These are phyloP conservation scores for Acrocalymma vagum DNA, from an alignment of 2,329 filamentous ascomycete species.

Conservation along the genomic window DNA sequence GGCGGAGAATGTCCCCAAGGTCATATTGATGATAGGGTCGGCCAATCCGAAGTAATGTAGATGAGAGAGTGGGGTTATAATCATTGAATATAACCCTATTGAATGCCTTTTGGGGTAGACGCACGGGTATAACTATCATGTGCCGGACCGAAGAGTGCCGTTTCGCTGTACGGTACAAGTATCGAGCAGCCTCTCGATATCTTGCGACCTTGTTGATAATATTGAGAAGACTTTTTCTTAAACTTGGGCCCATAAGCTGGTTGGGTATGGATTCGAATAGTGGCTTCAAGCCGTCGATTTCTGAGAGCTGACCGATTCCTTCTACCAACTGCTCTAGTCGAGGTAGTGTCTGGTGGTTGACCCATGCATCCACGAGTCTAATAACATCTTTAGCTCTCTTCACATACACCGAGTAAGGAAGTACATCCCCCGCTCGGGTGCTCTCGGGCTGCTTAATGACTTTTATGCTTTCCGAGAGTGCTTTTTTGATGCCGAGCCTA, in stretches of 20 bases:
- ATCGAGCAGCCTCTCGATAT: slow-evolving; percentile 25
- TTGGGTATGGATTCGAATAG: slow-evolving; percentile 19
- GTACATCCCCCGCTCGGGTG: not conserved
- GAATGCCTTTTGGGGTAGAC: slow-evolving; percentile 15
- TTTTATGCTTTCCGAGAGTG: slow-evolving; percentile 8
- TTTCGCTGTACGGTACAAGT: slow-evolving; percentile 17
- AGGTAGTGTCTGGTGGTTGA: slow-evolving; percentile 15
- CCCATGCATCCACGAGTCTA: slow-evolving; percentile 17
- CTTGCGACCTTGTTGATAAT: slow-evolving; percentile 23
- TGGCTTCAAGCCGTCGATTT: slow-evolving; percentile 10
- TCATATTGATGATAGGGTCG: not conserved
- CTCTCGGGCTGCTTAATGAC: slow-evolving; percentile 5
- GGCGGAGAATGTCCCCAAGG: slow-evolving; percentile 8
- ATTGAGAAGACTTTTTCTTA: slow-evolving; percentile 17
- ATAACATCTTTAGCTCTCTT: slow-evolving; percentile 19
- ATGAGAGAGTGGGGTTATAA: slow-evolving; percentile 7
- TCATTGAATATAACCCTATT: slow-evolving; percentile 1
- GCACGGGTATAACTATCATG: slow-evolving; percentile 10
- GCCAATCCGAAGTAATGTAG: slow-evolving; percentile 12
- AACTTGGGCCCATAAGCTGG: slow-evolving; percentile 17
- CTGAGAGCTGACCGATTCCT: slow-evolving; percentile 9
- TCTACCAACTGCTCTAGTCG: slow-evolving; percentile 16
- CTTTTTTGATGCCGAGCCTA: slow-evolving; percentile 8
- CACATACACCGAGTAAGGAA: slow-evolving; percentile 7
- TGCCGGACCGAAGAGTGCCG: slow-evolving; percentile 7